Conservation (phyloP, 352 stramenopile genomes). For the Phytophthora ramorum region DNA sequence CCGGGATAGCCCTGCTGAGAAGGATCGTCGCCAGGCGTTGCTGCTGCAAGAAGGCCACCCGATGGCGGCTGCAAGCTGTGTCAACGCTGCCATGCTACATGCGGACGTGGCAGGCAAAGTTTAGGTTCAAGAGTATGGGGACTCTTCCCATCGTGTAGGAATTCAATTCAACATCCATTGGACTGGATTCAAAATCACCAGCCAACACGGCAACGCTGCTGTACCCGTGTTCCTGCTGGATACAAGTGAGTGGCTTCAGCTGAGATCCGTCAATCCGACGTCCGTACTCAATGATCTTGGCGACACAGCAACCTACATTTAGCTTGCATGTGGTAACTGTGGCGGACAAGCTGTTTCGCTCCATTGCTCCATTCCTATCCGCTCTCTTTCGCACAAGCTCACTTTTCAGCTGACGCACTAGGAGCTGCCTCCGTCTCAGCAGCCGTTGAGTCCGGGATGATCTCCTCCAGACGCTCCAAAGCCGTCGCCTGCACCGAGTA, state of each 20-base stretch:
- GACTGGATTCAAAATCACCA: conserved; percentile 15
- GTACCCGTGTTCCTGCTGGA: not conserved
- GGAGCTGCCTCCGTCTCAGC: conserved; percentile 38
- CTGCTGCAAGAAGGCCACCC: not conserved
- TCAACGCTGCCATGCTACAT: conserved; percentile 1
- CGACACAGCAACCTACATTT: conserved; percentile 4
- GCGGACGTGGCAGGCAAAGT: conserved; percentile 23
- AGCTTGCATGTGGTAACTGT: not conserved
- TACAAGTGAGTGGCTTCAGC: not conserved
- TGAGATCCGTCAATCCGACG: conserved; percentile 4
- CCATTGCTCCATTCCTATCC: not conserved
- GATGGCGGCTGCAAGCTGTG: conserved; percentile 11
- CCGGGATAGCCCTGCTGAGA: conserved; percentile 13
- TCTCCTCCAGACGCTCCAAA: conserved; percentile 82
- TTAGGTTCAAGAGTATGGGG: conserved; percentile 18
- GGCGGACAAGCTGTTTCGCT: conserved; percentile 5
- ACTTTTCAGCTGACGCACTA: conserved; percentile 40
- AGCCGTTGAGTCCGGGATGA: conserved; percentile 69
- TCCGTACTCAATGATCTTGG: not conserved
- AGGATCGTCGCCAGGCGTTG: not conserved
- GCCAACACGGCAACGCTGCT: not conserved
- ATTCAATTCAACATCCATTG: conserved; percentile 17
- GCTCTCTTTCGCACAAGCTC: conserved; percentile 9
- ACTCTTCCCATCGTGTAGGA: conserved; percentile 15
- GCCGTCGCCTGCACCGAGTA: conserved; percentile 64